Evolutionary conservation across 2,329 filamentous ascomycete genomes (phyloP), one percentile per base, ranked within the genome.

Genomic region (Hypoxylon sp.): DNA sequence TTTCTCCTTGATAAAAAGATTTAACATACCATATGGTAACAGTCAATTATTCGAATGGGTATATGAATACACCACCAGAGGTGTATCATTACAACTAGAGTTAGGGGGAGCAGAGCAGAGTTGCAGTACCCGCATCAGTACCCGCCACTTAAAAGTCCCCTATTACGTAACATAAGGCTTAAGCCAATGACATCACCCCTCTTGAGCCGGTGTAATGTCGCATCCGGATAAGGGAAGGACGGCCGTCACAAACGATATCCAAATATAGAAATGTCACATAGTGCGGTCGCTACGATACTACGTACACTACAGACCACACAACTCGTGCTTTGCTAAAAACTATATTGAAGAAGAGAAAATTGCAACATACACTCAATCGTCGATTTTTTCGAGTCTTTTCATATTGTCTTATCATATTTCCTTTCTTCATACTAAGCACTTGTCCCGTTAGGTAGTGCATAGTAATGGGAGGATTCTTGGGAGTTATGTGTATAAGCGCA

Each of bases 211-310:
- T 57, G 25, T 48, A 29, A 41, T 50, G 23, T 29, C 23, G 5
- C 16, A 14, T 23, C 32, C 32, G 7, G 48, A 41, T 58, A 30
- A 8, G 54, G 54, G 6, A 57, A 57, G 16, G 54, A 57, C 50
- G 12, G 19, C 32, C 30, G 25, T 14, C 12, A 58, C 48, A 41
- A 27, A 41, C 41, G 45, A 30, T 56, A 19, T 12, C 45, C 41
- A 47, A 47, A 41, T 58, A 39, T 47, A 58, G 46, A 16, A 56
- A 32, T 8, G 8, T 32, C 25, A 14, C 25, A n/a, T 47, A 29
- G 7, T 19, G 8, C 21, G 7, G n/a, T 41, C 3, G 16, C 16
- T 21, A 41, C 16, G n/a, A n/a, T n/a, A n/a, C n/a, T n/a, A n/a
- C n/a, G n/a, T n/a, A n/a, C n/a, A n/a, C n/a, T n/a, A n/a, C n/a